Conservation (phyloP, 108 stramenopile genomes). For the Schizochytrium sp. region DNA sequence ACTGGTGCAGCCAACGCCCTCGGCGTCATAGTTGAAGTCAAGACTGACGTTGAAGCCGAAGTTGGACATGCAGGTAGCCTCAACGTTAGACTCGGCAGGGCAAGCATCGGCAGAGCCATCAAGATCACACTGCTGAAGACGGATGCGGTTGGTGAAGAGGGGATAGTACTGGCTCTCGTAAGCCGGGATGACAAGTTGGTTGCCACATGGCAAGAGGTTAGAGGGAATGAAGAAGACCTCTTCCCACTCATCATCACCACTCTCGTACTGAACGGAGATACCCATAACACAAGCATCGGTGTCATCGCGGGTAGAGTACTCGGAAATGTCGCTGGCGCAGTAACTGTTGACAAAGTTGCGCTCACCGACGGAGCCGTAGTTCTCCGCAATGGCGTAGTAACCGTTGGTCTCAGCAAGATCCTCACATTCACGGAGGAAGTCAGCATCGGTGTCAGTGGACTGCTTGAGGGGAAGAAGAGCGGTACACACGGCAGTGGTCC, state of each 20-base stretch:
- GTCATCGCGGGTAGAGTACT: not conserved
- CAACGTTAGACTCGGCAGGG: not conserved
- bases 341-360: not conserved
- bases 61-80: conserved; percentile 38
- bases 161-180: not conserved
- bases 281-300: not conserved
- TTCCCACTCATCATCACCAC: not conserved
- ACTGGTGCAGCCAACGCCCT: not conserved
- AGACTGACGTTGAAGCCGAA: conserved; percentile 8
- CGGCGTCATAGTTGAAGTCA: not conserved
- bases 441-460: no score
- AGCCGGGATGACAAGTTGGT: not conserved
- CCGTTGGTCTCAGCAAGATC: not conserved
- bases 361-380: not conserved
- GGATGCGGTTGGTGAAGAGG: conserved; percentile 14
- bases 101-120: not conserved
- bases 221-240: not conserved
- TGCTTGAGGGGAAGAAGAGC: no score
- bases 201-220: not conserved
- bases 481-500: not conserved
- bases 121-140: not conserved
- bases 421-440: no score
- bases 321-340: not conserved
- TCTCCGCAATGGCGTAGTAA: not conserved
- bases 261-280: not conserved